phyloP scores from a whole-genome alignment of 2,329 filamentous ascomycete species.

The Epichloe typhina region DNA sequence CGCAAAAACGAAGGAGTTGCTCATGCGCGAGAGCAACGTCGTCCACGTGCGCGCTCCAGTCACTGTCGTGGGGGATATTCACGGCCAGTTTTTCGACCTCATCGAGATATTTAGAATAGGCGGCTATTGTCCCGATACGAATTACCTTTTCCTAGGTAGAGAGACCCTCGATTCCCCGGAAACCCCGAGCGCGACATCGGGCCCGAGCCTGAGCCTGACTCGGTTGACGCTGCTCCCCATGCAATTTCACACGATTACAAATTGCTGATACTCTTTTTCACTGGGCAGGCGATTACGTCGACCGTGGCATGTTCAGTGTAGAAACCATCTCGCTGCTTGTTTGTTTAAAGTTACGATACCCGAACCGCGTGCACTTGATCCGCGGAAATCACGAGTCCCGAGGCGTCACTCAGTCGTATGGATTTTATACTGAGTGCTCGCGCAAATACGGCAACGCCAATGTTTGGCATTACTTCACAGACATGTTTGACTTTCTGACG shows the following conservation, averaged over 20 bases:
- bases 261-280: neutral
- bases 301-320: slow-evolving; percentile 95
- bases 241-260: neutral
- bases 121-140: slow-evolving; percentile 92
- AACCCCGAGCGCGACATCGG: neutral
- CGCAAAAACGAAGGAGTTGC: slow-evolving; percentile 94
- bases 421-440: slow-evolving; percentile 96
- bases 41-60: slow-evolving; percentile 93
- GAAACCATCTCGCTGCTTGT: slow-evolving; percentile 97
- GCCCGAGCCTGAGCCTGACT: neutral
- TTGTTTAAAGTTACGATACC: slow-evolving; percentile 93
- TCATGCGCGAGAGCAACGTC: slow-evolving; percentile 99
- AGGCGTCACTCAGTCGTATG: slow-evolving; percentile 96
- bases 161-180: neutral
- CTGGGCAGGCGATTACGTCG: slow-evolving; percentile 77
- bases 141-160: slow-evolving; percentile 89
- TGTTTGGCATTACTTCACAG: slow-evolving; percentile 98
- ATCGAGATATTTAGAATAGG: slow-evolving; percentile 99
- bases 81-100: slow-evolving; percentile 97
- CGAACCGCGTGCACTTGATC: slow-evolving; percentile 87
- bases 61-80: slow-evolving; percentile 95
- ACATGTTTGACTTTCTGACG: slow-evolving; percentile 99
- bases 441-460: slow-evolving; percentile 98
- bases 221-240: neutral
- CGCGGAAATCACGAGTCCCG: slow-evolving; percentile 96